phyloP scores from a whole-genome alignment of 768 basidiomycete genomes.

The Dioszegia aurantiaca region DNA sequence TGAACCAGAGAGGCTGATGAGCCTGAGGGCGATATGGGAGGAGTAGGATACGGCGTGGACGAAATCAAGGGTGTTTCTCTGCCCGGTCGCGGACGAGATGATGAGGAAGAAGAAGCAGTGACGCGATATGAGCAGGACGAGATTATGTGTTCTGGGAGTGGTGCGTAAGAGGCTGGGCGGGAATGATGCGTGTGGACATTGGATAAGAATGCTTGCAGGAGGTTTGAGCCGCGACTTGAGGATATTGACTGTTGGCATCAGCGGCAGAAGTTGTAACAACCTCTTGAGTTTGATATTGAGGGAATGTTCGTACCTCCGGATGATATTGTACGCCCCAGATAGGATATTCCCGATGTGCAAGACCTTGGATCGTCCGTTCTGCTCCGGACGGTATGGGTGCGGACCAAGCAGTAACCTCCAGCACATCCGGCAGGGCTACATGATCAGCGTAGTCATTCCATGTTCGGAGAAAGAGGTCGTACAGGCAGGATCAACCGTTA shows the following conservation, averaged over 20 bases:
- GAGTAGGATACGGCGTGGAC: slow-evolving; percentile 21
- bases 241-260: slow-evolving; percentile 43
- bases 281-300: background rate
- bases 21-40: slow-evolving; percentile 26
- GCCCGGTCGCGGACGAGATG: background rate
- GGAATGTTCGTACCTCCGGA: slow-evolving; percentile 44
- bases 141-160: slow-evolving; percentile 24
- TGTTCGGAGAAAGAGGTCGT: slow-evolving; percentile 9
- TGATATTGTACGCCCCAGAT: slow-evolving; percentile 52
- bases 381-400: slow-evolving; percentile 11
- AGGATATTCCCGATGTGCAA: slow-evolving; percentile 37
- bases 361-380: slow-evolving; percentile 41
- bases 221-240: slow-evolving; percentile 35
- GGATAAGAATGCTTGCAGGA: slow-evolving; percentile 41
- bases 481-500: slow-evolving; percentile 45
- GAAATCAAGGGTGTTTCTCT: slow-evolving; percentile 7
- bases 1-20: background rate
- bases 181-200: slow-evolving; percentile 32
- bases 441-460: background rate
- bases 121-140: slow-evolving; percentile 38
- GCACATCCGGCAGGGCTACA: slow-evolving; percentile 41
- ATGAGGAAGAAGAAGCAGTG: background rate
- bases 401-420: slow-evolving; percentile 49
- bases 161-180: slow-evolving; percentile 28
- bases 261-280: too few relatives aligned